Evolutionary conservation across 768 basidiomycete genomes (phyloP), one percentile per base, ranked within the genome.

Genomic region (Sporobolomyces roseus): DNA sequence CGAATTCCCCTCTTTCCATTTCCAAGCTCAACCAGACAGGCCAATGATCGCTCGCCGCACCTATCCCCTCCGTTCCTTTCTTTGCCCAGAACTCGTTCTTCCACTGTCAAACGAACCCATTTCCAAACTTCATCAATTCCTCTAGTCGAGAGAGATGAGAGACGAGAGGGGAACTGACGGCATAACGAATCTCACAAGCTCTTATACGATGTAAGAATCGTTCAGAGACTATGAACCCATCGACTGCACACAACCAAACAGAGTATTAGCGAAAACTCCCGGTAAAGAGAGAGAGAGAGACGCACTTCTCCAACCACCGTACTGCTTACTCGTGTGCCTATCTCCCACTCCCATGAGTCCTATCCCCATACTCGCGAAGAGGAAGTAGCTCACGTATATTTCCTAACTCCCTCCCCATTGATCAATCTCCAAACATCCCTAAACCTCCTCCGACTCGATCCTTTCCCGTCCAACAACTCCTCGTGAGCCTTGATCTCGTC

Each of bases 361-460:
- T n/a, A n/a, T n/a, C n/a, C n/a, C n/a, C n/a, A n/a, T n/a, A n/a
- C n/a, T n/a, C n/a, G n/a, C n/a, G n/a, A n/a, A n/a, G n/a, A n/a
- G 21, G 13, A 23, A 46, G 12, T 46, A 14, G 88, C 92, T 77
- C 91, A 93, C 3, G 89, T 89, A 77, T 88, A 93, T 72, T 88
- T 86, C 43, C 79, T 80, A 27, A 82, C 78, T 17, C 82, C 80
- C 5, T 45, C 27, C 0, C 65, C 88, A 75, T 93, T 85, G 13
- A 82, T 80, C 33, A 84, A 79, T 55, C 91, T 83, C 91, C 91
- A 93, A 35, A 91, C 79, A 72, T 93, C 91, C 48, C 89, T 81
- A 58, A 93, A 89, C 76, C 77, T 79, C 27, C 53, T 79, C 27
- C 53, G 35, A 0, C 51, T 65, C 1, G 65, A 65, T 33, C 70